Evolutionary conservation across 2,329 filamentous ascomycete genomes (phyloP).

Genomic region (Sodiomyces alkalinus): DNA sequence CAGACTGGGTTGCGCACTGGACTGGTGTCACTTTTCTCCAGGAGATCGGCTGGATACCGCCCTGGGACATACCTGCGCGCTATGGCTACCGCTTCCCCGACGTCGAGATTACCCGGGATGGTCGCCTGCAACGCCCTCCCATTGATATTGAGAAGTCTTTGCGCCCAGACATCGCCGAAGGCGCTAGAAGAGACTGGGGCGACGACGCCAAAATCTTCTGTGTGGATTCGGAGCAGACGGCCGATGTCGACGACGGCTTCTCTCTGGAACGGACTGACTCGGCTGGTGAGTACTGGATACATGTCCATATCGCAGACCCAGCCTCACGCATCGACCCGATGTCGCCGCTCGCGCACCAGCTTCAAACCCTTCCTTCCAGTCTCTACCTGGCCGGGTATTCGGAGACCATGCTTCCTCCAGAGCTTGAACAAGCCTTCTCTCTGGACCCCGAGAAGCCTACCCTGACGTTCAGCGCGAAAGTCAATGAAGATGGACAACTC

Average conservation of each 20-base stretch:
- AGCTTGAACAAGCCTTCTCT: slow-evolving; percentile 32
- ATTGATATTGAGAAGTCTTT: slow-evolving; percentile 15
- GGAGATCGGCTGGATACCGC: slow-evolving; percentile 55
- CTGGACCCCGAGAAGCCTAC: slow-evolving; percentile 33
- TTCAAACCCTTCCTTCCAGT: slow-evolving; percentile 44
- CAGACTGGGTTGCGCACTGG: slow-evolving; percentile 25
- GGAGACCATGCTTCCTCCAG: slow-evolving; percentile 39
- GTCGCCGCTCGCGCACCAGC: slow-evolving; percentile 42
- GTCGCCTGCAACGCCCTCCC: slow-evolving; percentile 23
- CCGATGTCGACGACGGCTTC: slow-evolving; percentile 66
- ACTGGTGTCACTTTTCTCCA: slow-evolving; percentile 54
- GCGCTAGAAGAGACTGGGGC: slow-evolving; percentile 41
- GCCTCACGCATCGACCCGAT: slow-evolving; percentile 50
- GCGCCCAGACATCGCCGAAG: slow-evolving; percentile 27
- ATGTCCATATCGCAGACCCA: slow-evolving; percentile 66
- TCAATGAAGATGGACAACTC: slow-evolving; percentile 36
- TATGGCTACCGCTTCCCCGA: slow-evolving; percentile 43
- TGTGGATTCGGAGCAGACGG: slow-evolving; percentile 51
- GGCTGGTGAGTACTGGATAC: slow-evolving; percentile 52
- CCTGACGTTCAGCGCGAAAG: slow-evolving; percentile 46
- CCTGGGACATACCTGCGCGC: slow-evolving; percentile 53
- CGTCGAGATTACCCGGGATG: slow-evolving; percentile 25
- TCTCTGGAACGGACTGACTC: slow-evolving; percentile 47
- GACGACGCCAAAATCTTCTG: slow-evolving; percentile 50
- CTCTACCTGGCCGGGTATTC: slow-evolving; percentile 44